A percentile compares a stretch with the other conserved stretches of the same genome.
phyloP scores from a whole-genome alignment of 2,329 filamentous ascomycete species.

The Trichophaea hybrida region DNA sequence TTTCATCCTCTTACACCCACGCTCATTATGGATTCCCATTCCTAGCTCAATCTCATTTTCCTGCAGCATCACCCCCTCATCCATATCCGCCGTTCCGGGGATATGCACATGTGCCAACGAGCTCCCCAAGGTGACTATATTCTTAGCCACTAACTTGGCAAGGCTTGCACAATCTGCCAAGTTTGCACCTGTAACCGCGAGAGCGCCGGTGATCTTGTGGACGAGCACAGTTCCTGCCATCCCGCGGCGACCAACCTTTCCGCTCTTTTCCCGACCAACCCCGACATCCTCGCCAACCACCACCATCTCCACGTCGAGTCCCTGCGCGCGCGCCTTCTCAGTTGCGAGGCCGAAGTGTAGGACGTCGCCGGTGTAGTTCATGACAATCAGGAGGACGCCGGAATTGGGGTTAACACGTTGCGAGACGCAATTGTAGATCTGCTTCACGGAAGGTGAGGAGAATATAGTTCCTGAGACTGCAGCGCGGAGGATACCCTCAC shows the following conservation, averaged over 20 bases:
- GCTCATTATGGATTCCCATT: conserved; percentile 60
- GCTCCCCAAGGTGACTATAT: conserved; percentile 72
- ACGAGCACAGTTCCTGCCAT: conserved; percentile 85
- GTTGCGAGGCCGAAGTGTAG: conserved; percentile 89
- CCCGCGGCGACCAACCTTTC: conserved; percentile 83
- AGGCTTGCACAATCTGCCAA: conserved; percentile 52
- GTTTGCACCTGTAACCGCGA: conserved; percentile 45
- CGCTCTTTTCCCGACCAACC: conserved; percentile 63
- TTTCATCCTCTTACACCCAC: conserved; percentile 40
- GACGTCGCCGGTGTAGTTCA: conserved; percentile 87
- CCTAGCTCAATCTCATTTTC: conserved; percentile 50
- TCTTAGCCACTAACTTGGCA: conserved; percentile 56
- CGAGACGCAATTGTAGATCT: conserved; percentile 63
- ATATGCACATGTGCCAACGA: conserved; percentile 88
- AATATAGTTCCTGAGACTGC: conserved; percentile 81
- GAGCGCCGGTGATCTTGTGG: conserved; percentile 75
- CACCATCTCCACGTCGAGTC: conserved; percentile 61
- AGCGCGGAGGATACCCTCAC: conserved; percentile 62
- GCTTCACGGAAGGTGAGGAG: conserved; percentile 65
- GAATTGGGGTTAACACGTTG: conserved; percentile 54
- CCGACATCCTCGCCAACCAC: conserved; percentile 87
- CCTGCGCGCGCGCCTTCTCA: conserved; percentile 74
- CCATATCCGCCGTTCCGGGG: conserved; percentile 52
- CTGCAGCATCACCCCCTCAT: conserved; percentile 38
- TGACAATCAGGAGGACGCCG: conserved; percentile 78